Base-by-base conservation (phyloP, 2,329 filamentous ascomycete genomes). In the Fusarium nodosum region DNA sequence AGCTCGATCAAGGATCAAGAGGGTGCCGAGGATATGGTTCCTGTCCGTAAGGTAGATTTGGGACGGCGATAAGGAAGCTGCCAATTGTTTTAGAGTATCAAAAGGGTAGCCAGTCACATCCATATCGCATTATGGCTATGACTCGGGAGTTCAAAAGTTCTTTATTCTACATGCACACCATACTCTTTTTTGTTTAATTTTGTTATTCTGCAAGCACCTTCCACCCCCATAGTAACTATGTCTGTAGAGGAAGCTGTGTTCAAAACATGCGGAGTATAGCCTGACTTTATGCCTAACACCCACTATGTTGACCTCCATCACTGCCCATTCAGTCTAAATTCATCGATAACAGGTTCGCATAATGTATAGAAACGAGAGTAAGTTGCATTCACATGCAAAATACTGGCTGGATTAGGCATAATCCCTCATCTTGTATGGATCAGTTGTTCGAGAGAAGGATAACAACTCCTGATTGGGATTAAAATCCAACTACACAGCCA, bases 41-140 rank as follows among this genome's bases (percentile, higher is more conserved):
- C 82, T 60, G 87, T 88, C 38, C 82, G 82, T 72, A 79, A 82
- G 57, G 76, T 90, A 55, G 85, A 87, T 69, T 79, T 90, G 63
- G 87, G 87, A 20, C 80, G 82, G 71, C 72, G 81, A 38, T 75
- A 61, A 52, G 34, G 60, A 34, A 31, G n/a, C 31, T 20, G 26
- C 28, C 18, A 8, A 31, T 36, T 13, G 16, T 39, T 34, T 44
- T 28, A 51, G 52, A 34, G 28, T 18, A n/a, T 26, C 33, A 18
- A 48, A 28, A 36, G 30, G 26, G 47, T 38, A 22, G 22, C 20
- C 31, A 38, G 41, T 44, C 24, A 38, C 31, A 28, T 39, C 39
- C 26, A 52, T 52, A 26, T 22, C 10, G 7, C 34, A 26, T 41
- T 22, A 20, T 46, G 31, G 34, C 26, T 31, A 36, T 13, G 28